Percentiles rank a stretch among this genome's conserved stretches.
phyloP scores from a whole-genome alignment of 331 rosid genomes.

The Cydonia oblonga region DNA sequence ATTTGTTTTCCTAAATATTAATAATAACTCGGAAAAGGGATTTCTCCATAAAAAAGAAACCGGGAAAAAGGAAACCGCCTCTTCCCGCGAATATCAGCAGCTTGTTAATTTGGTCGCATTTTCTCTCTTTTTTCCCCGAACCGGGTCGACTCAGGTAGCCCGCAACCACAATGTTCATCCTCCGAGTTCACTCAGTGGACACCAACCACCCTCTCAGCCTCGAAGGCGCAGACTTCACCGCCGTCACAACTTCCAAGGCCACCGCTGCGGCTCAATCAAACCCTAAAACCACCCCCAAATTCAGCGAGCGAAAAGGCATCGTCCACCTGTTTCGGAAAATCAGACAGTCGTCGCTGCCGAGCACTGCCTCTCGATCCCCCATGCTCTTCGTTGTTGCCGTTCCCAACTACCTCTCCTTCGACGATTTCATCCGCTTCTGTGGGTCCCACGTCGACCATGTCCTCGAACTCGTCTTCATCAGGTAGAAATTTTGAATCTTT shows the following conservation, averaged over 20 bases:
- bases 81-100: neutral
- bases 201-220: slow-evolving; percentile 35
- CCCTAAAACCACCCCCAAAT: slow-evolving; percentile 26
- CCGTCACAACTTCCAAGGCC: slow-evolving; percentile 14
- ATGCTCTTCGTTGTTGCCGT: slow-evolving; percentile 62
- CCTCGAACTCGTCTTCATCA: slow-evolving; percentile 62
- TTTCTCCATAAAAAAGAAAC: neutral
- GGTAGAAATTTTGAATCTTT: slow-evolving; percentile 22
- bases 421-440: slow-evolving; percentile 61
- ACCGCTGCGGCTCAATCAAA: neutral
- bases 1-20: too few species aligned
- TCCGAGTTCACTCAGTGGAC: slow-evolving; percentile 86
- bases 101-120: neutral
- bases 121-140: neutral
- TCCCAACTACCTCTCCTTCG: slow-evolving; percentile 76
- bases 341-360: slow-evolving; percentile 41
- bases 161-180: slow-evolving; percentile 47
- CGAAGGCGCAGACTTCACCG: slow-evolving; percentile 21
- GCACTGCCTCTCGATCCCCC: slow-evolving; percentile 42
- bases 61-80: neutral
- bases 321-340: slow-evolving; percentile 59
- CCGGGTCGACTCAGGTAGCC: neutral
- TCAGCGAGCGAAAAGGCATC: slow-evolving; percentile 62
- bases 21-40: neutral
- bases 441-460: slow-evolving; percentile 53